These are phyloP conservation scores for Arachis stenosperma DNA, from an alignment of 306 rosid species.

Conservation along the genomic window DNA sequence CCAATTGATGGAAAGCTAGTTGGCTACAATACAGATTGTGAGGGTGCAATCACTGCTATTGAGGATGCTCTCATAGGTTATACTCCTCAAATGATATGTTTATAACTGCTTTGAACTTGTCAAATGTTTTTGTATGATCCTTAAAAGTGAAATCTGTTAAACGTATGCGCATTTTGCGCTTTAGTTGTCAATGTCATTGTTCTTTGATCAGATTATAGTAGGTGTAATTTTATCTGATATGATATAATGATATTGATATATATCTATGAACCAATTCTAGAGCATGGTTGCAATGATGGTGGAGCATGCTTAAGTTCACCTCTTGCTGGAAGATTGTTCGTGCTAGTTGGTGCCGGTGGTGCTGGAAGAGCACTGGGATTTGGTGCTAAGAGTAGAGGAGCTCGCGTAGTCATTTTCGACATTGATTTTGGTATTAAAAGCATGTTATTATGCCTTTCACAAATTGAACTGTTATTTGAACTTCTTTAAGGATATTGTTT, in stretches of 20 bases:
- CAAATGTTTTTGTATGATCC: background rate
- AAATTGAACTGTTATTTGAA: background rate
- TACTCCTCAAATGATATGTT: too few species aligned
- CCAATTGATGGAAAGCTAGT: conserved; percentile 49
- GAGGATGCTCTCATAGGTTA: conserved; percentile 55
- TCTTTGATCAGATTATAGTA: conserved; percentile 1
- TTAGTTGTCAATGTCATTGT: background rate
- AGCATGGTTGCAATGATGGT: conserved; percentile 40
- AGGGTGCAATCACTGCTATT: conserved; percentile 55
- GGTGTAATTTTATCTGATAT: background rate
- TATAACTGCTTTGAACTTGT: conserved; percentile 5
- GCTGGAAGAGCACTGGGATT: conserved; percentile 59
- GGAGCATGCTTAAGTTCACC: conserved; percentile 40
- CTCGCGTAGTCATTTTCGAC: conserved; percentile 52
- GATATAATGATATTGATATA: background rate
- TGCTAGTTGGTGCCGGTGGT: conserved; percentile 61
- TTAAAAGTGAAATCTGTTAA: conserved; percentile 7
- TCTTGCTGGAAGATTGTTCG: conserved; percentile 47
- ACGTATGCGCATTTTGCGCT: background rate
- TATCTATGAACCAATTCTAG: conserved; percentile 35
- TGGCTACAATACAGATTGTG: conserved; percentile 59
- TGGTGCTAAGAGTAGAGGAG: conserved; percentile 58
- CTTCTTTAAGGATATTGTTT: background rate
- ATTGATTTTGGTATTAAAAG: conserved; percentile 51
- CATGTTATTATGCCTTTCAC: background rate